These are phyloP conservation scores for Fusarium sp. DNA, from an alignment of 2,329 filamentous ascomycete species.

Conservation along the genomic window DNA sequence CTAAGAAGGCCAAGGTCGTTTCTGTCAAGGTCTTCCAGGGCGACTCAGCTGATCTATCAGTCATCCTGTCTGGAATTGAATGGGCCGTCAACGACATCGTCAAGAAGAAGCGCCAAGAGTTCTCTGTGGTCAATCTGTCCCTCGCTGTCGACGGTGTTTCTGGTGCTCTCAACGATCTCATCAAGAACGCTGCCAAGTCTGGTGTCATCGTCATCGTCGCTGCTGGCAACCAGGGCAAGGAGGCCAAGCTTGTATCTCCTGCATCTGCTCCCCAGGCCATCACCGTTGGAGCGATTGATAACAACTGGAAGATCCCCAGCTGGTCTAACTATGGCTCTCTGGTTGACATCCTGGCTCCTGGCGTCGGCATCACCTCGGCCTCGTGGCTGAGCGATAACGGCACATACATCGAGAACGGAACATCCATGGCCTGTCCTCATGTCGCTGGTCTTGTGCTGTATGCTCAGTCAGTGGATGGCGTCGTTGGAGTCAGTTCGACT, in stretches of 20 bases:
- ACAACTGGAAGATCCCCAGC: constrained; percentile 52
- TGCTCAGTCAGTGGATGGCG: constrained; percentile 58
- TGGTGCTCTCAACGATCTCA: constrained; percentile 60
- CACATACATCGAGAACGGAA: constrained; percentile 64
- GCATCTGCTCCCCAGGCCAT: constrained; percentile 48
- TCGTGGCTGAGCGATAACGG: constrained; percentile 58
- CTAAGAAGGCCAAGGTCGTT: constrained; percentile 57
- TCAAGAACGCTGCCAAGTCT: constrained; percentile 56
- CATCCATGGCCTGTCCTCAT: constrained; percentile 72
- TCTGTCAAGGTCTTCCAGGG: constrained; percentile 59
- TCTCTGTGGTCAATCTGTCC: constrained; percentile 66
- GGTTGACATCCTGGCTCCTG: constrained; percentile 65
- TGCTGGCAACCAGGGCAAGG: constrained; percentile 61
- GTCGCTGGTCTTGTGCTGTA: constrained; percentile 67
- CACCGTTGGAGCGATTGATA: constrained; percentile 52
- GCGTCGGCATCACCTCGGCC: constrained; percentile 58
- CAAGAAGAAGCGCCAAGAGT: constrained; percentile 51
- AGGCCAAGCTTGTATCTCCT: constrained; percentile 44
- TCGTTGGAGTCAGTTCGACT: constrained; percentile 50
- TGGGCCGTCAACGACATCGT: constrained; percentile 59
- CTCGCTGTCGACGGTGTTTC: constrained; percentile 59
- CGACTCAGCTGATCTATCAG: constrained; percentile 43
- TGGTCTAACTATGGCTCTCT: constrained; percentile 63
- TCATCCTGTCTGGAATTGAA: constrained; percentile 51
- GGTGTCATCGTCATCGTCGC: constrained; percentile 66